Evolutionary conservation across 257 asterid genomes (phyloP).

Genomic region (Lycium barbarum): DNA sequence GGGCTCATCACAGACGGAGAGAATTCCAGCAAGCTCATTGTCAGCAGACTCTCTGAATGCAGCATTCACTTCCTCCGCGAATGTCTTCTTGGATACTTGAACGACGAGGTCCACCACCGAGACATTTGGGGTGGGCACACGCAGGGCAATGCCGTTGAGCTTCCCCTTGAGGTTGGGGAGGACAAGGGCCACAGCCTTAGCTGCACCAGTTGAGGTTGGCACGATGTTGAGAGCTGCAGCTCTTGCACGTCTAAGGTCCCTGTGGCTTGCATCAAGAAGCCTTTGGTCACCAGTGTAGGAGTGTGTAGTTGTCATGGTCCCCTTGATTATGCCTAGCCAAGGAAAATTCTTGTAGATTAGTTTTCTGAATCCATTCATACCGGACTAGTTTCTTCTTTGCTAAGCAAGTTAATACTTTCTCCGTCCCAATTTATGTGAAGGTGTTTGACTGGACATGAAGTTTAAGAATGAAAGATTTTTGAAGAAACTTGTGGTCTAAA

Average conservation of each 20-base stretch:
- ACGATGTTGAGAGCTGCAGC: slow-evolving; percentile 94
- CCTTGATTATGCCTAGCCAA: background rate
- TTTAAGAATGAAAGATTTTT: no score
- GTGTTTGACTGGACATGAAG: no score
- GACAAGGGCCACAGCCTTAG: slow-evolving; percentile 85
- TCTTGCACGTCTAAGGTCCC: slow-evolving; percentile 84
- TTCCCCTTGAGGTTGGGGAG: slow-evolving; percentile 87
- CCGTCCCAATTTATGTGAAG: no score
- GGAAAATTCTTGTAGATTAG: background rate
- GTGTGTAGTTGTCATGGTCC: background rate
- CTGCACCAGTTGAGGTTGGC: slow-evolving; percentile 92
- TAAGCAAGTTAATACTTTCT: background rate
- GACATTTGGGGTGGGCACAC: slow-evolving; percentile 91
- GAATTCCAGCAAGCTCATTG: slow-evolving; percentile 69
- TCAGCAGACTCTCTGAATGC: slow-evolving; percentile 79
- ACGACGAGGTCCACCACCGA: slow-evolving; percentile 87
- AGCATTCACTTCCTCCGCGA: slow-evolving; percentile 85
- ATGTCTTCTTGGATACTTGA: slow-evolving; percentile 86
- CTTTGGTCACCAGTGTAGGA: slow-evolving; percentile 57
- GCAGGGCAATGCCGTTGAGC: slow-evolving; percentile 38
- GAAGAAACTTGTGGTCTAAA: no score
- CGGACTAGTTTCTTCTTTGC: background rate
- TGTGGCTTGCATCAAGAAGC: slow-evolving; percentile 91
- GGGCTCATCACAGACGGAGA: slow-evolving; percentile 85
- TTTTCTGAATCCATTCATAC: background rate